phyloP scores from a whole-genome alignment of 2,329 filamentous ascomycete genomes.

The Diaporthe citriasiana region DNA sequence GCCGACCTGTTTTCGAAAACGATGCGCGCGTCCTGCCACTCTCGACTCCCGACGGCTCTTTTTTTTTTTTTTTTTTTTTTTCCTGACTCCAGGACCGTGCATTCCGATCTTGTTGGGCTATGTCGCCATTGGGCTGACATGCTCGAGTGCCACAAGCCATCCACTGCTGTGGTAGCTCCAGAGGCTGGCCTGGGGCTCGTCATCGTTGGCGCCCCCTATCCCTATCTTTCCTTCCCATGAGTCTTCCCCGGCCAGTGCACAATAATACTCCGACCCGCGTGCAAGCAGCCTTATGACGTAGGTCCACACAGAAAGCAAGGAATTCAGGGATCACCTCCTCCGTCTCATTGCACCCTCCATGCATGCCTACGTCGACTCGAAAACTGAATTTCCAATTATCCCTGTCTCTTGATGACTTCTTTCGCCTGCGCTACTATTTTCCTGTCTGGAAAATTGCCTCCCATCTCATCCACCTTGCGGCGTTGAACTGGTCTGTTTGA shows the following conservation, averaged over 20 bases:
- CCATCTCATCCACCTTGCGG: background rate
- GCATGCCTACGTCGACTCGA: constrained; percentile 19
- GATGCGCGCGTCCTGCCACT: background rate
- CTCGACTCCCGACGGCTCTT: constrained; percentile 15
- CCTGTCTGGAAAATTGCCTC: background rate
- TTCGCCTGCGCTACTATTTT: background rate
- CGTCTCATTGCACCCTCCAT: constrained; percentile 23
- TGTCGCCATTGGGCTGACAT: constrained; percentile 35
- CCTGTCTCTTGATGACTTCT: constrained; percentile 12
- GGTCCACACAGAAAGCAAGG: constrained; percentile 30
- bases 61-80: too few species aligned
- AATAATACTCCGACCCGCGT: constrained; percentile 35
- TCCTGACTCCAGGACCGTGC: constrained; percentile 21
- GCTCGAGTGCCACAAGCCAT: constrained; percentile 32
- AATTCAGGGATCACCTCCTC: constrained; percentile 35
- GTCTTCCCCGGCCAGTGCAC: constrained; percentile 17
- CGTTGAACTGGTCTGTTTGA: background rate
- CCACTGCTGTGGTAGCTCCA: constrained; percentile 22
- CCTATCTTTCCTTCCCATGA: constrained; percentile 15
- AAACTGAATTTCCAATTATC: constrained; percentile 15
- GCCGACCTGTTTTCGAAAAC: background rate
- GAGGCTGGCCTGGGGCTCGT: constrained; percentile 20
- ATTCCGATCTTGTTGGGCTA: constrained; percentile 1
- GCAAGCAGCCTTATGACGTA: constrained; percentile 38
- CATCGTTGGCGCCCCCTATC: constrained; percentile 10